Percentiles rank a stretch among this genome's conserved stretches.
Conservation (phyloP, 2,329 filamentous ascomycete species). For the Tolypocladium endophyticum region DNA sequence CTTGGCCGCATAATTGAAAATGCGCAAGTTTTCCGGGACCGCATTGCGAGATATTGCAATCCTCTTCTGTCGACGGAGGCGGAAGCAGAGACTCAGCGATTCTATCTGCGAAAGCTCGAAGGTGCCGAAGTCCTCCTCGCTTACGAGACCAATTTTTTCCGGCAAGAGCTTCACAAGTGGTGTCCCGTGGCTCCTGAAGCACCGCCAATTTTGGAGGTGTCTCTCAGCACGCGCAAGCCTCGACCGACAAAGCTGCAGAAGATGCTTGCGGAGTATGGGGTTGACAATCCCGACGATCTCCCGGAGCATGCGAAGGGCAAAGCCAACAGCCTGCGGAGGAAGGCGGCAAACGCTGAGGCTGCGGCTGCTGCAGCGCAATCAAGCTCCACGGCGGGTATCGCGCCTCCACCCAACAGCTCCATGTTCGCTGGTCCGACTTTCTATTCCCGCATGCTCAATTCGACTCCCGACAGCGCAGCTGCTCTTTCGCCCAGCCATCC, state of each 20-base stretch:
- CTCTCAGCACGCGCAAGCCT: constrained; percentile 87
- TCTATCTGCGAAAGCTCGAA: constrained; percentile 94
- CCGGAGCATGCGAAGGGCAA: constrained; percentile 76
- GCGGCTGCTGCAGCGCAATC: constrained; percentile 25
- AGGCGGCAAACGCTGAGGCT: constrained; percentile 50
- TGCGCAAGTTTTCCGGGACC: constrained; percentile 73
- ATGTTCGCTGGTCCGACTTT: constrained; percentile 15
- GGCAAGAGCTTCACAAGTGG: constrained; percentile 91
- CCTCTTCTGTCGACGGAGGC: constrained; percentile 71
- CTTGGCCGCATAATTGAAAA: constrained; percentile 79
- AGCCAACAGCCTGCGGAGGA: constrained; percentile 61
- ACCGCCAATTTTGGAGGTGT: constrained; percentile 77
- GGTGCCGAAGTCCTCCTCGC: constrained; percentile 88
- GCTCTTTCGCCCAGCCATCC: constrained; percentile 17
- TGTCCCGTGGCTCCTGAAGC: constrained; percentile 78
- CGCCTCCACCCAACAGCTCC: constrained; percentile 9
- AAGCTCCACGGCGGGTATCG: constrained; percentile 6
- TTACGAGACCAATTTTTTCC: constrained; percentile 94
- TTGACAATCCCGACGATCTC: constrained; percentile 82
- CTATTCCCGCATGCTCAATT: constrained; percentile 11
- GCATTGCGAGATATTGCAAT: constrained; percentile 71
- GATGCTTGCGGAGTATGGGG: constrained; percentile 77
- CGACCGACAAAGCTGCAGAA: constrained; percentile 96
- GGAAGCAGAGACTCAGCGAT: constrained; percentile 81
- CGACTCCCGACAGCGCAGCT: constrained; percentile 5